Percentiles rank a stretch among this genome's conserved stretches.
phyloP scores from a whole-genome alignment of 192 early-diverging fungal species.

The Chytriomyces sp. region DNA sequence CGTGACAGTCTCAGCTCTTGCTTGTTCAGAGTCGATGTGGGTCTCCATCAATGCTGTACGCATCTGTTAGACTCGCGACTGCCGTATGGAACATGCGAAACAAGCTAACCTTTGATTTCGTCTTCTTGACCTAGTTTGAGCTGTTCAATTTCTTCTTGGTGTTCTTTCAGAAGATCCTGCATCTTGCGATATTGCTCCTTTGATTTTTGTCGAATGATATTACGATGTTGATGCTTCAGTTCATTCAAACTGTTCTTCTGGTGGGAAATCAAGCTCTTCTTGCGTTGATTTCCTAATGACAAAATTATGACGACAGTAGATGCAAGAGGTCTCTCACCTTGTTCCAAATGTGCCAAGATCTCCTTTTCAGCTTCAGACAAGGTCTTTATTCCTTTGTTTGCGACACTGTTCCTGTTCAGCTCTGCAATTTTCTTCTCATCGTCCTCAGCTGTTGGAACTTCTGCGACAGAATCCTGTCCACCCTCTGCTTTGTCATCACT shows the following conservation, averaged over 20 bases:
- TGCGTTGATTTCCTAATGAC: constrained; percentile 24
- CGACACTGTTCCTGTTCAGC: background rate
- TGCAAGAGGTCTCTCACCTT: background rate
- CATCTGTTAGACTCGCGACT: no score
- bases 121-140: constrained; percentile 29
- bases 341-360: background rate
- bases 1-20: background rate
- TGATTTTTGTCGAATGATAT: background rate
- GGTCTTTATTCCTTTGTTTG: constrained; percentile 5
- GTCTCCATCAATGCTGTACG: background rate
- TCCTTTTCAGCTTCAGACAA: constrained; percentile 21
- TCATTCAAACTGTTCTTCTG: constrained; percentile 27
- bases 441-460: background rate
- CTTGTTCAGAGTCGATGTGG: background rate
- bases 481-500: no score
- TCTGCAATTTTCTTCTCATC: background rate
- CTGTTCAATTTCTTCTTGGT: constrained; percentile 35
- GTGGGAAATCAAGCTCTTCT: constrained; percentile 8
- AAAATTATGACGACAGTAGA: no score
- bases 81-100: constrained; percentile 4
- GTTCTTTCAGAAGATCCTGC: constrained; percentile 27
- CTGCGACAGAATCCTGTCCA: no score
- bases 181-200: constrained; percentile 33
- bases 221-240: constrained; percentile 20
- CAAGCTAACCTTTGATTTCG: constrained; percentile 17